Conservation (phyloP, 495 filamentous ascomycete species). For the Hypoxylon intermedium region DNA sequence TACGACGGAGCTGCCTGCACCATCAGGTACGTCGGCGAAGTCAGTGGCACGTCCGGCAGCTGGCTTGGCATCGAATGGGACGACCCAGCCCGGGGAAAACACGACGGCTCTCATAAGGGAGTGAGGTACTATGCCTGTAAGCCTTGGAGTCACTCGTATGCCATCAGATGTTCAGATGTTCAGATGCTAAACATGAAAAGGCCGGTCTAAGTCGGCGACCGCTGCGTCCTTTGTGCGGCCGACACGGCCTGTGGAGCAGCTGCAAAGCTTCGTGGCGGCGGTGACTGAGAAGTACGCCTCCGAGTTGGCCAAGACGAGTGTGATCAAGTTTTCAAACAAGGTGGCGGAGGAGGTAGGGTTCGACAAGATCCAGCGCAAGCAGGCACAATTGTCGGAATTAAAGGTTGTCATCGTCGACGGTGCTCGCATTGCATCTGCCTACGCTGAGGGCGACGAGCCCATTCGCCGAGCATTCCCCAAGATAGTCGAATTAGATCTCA, state of each 20-base stretch:
- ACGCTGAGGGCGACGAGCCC: constrained; percentile 38
- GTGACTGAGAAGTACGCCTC: constrained; percentile 82
- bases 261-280: constrained; percentile 77
- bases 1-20: constrained; percentile 79
- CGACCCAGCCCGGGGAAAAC: constrained; percentile 82
- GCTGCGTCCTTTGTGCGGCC: constrained; percentile 88
- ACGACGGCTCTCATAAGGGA: constrained; percentile 82
- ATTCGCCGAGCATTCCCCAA: constrained; percentile 63
- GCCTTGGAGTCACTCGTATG: constrained; percentile 14
- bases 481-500: constrained; percentile 84
- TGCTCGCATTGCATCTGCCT: constrained; percentile 61
- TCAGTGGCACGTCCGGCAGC: constrained; percentile 75
- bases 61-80: constrained; percentile 99
- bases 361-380: constrained; percentile 84
- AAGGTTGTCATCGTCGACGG: constrained; percentile 83
- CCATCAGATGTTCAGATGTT: background rate
- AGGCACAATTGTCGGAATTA: constrained; percentile 78
- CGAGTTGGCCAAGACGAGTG: constrained; percentile 51
- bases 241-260: constrained; percentile 69
- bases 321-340: constrained; percentile 79
- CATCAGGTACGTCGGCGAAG: constrained; percentile 78
- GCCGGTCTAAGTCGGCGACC: constrained; percentile 67
- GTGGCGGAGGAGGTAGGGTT: constrained; percentile 95
- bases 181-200: constrained; percentile 48
- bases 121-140: constrained; percentile 85